Conservation (phyloP, 202 grass and related monocot genomes). For the Miscanthus sacchariflorus region DNA sequence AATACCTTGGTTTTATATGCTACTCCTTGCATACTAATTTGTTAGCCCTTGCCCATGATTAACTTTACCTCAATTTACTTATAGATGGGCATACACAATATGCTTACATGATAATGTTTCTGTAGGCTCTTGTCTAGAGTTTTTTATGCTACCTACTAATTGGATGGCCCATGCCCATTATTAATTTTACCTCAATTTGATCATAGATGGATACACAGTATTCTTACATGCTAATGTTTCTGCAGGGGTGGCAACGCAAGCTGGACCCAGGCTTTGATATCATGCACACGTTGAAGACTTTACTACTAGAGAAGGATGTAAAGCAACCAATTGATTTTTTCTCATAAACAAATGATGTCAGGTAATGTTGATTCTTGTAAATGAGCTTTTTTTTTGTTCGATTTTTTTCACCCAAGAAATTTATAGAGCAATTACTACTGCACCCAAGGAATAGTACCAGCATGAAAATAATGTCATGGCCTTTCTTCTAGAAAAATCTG, state of each 20-base stretch:
- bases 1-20: conserved; percentile 32
- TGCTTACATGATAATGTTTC: conserved; percentile 39
- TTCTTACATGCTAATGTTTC: conserved; percentile 39
- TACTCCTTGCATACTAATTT: conserved; percentile 15
- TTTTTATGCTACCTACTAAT: conserved; percentile 21
- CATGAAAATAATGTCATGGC: conserved; percentile 22
- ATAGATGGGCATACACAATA: conserved; percentile 2
- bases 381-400: background rate
- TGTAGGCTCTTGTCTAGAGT: conserved; percentile 52
- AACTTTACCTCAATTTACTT: conserved; percentile 19
- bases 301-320: conserved; percentile 81
- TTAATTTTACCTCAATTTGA: conserved; percentile 16
- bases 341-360: conserved; percentile 50
- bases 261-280: conserved; percentile 94
- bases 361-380: conserved; percentile 45
- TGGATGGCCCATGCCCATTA: background rate
- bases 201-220: conserved; percentile 21
- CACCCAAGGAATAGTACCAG: background rate
- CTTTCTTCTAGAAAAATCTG: conserved; percentile 1
- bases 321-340: conserved; percentile 88
- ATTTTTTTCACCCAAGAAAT: background rate
- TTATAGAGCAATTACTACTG: background rate
- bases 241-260: conserved; percentile 95
- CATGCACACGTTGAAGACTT: conserved; percentile 82
- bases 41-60: background rate